phyloP scores from a whole-genome alignment of 352 stramenopile species.

The Phytophthora fragariaefolia region DNA sequence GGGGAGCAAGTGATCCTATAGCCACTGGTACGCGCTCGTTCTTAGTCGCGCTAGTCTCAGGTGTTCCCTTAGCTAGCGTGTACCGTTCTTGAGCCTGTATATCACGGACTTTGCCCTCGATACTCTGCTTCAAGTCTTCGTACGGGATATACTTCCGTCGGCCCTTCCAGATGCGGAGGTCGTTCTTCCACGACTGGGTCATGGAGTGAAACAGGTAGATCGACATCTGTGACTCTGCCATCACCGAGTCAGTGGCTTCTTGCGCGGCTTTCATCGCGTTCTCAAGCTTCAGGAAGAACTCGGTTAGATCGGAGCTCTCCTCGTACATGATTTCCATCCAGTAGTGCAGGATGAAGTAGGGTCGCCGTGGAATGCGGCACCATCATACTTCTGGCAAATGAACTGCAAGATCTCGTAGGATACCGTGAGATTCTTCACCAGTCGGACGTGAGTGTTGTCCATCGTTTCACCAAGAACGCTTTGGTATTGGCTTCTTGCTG shows the following conservation, averaged over 20 bases:
- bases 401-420: constrained; percentile 1
- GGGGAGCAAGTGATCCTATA: not conserved
- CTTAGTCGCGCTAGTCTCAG: not conserved
- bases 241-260: not conserved
- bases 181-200: not conserved
- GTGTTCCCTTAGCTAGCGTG: not conserved
- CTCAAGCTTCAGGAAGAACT: not conserved
- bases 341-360: constrained; percentile 1
- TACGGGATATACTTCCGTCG: constrained; percentile 1
- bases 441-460: not conserved
- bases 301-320: not conserved
- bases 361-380: not conserved
- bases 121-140: not conserved
- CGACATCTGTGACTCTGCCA: not conserved
- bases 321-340: not conserved
- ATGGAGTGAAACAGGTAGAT: constrained; percentile 8
- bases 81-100: not conserved
- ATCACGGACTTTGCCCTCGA: not conserved
- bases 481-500: too few species aligned
- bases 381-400: not conserved
- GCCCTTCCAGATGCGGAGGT: not conserved
- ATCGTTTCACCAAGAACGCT: too few species aligned
- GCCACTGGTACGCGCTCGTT: not conserved
- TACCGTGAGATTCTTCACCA: not conserved
- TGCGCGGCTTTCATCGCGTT: constrained; percentile 1